Conservation (phyloP, 2,329 filamentous ascomycete genomes). For the Claviceps paspali region DNA sequence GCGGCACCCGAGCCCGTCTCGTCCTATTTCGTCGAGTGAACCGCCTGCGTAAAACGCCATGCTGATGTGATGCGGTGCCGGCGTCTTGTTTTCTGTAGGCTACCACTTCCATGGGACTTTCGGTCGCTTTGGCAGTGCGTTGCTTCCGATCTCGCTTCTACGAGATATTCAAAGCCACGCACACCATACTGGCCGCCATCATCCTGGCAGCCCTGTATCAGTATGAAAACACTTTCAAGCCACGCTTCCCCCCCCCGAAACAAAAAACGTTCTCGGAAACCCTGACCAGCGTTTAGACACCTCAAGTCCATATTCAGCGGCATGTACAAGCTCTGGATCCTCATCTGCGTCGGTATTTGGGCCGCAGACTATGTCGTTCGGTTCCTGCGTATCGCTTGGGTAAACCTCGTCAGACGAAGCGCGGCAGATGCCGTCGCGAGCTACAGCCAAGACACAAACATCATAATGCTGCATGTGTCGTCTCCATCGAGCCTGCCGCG, state of each 20-base stretch:
- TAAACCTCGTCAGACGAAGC: constrained; percentile 14
- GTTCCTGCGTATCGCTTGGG: constrained; percentile 19
- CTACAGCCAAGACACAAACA: neutral
- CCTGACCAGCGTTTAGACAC: constrained; percentile 8
- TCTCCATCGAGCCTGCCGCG: constrained; percentile 5
- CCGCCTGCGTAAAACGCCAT: too few species aligned
- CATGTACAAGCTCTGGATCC: constrained; percentile 13
- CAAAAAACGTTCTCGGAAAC: too few species aligned
- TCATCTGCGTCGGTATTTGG: constrained; percentile 29
- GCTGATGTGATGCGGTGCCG: too few species aligned
- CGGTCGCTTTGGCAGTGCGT: neutral
- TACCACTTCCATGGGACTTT: constrained; percentile 1
- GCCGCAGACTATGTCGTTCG: constrained; percentile 27
- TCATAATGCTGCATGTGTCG: neutral
- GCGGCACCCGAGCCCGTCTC: neutral
- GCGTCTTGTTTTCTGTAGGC: too few species aligned
- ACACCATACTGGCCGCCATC: constrained; percentile 31
- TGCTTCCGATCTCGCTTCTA: constrained; percentile 14
- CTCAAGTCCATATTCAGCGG: constrained; percentile 8
- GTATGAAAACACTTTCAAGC: constrained; percentile 23
- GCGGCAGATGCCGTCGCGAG: neutral
- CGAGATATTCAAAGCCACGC: constrained; percentile 26
- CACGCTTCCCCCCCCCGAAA: too few species aligned
- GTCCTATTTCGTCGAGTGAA: too few species aligned
- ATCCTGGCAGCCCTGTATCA: constrained; percentile 29